phyloP scores from a whole-genome alignment of 805 yeast genomes.

The Monosporozyma unispora region DNA sequence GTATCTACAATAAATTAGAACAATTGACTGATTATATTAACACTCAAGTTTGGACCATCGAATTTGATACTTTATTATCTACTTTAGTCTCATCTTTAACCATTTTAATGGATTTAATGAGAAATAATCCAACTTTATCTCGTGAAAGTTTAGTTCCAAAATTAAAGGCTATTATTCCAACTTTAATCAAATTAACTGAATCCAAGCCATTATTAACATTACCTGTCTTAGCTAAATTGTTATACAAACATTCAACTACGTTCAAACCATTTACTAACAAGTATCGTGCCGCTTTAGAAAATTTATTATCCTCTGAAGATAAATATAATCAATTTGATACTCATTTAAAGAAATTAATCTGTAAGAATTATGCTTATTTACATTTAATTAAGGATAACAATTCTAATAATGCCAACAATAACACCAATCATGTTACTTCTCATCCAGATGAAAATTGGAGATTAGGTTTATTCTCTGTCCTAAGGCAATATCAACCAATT shows the following conservation, averaged over 20 bases:
- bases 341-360: slow-evolving; percentile 34
- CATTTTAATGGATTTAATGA: slow-evolving; percentile 36
- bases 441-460: slow-evolving; percentile 39
- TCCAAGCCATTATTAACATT: slow-evolving; percentile 33
- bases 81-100: slow-evolving; percentile 27
- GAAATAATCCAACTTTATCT: slow-evolving; percentile 76
- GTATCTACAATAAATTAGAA: slow-evolving; percentile 23
- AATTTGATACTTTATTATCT: slow-evolving; percentile 18
- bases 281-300: slow-evolving; percentile 39
- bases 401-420: slow-evolving; percentile 28
- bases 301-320: slow-evolving; percentile 24
- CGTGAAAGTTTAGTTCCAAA: slow-evolving; percentile 80
- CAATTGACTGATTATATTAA: slow-evolving; percentile 18
- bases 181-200: slow-evolving; percentile 39
- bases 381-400: slow-evolving; percentile 47
- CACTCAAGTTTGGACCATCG: slow-evolving; percentile 13
- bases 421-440: slow-evolving; percentile 28
- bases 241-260: slow-evolving; percentile 60
- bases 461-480: slow-evolving; percentile 37
- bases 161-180: slow-evolving; percentile 50
- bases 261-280: slow-evolving; percentile 71
- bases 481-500: slow-evolving; percentile 48
- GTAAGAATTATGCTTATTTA: slow-evolving; percentile 44
- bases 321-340: slow-evolving; percentile 34
- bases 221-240: slow-evolving; percentile 35